Conservation (phyloP, 176 grass and related monocot species). For the Cenchrus americanus region DNA sequence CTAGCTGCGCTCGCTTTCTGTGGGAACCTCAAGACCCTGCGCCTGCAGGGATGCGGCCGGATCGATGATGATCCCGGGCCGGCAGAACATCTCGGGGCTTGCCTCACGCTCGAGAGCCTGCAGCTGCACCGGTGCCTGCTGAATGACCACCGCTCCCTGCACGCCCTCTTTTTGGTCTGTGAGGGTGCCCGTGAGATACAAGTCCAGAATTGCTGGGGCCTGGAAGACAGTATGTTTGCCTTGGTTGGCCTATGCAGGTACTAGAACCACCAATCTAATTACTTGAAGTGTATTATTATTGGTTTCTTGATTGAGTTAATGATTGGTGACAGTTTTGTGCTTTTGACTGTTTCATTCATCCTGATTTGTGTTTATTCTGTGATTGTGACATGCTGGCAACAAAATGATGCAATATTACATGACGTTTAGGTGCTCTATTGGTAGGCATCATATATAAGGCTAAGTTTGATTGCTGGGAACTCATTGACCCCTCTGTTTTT, state of each 20-base stretch:
- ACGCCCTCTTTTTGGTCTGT: slow-evolving; percentile 86
- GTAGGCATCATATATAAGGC: not conserved
- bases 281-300: slow-evolving; percentile 1
- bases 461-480: slow-evolving; percentile 7
- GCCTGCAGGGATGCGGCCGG: slow-evolving; percentile 65
- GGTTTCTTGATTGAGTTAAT: slow-evolving; percentile 39
- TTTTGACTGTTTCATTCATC: slow-evolving; percentile 44
- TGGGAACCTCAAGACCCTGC: slow-evolving; percentile 84
- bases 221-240: slow-evolving; percentile 84
- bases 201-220: slow-evolving; percentile 91
- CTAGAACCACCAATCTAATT: slow-evolving; percentile 27
- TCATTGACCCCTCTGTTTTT: slow-evolving; percentile 24
- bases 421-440: not conserved
- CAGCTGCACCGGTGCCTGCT: slow-evolving; percentile 85
- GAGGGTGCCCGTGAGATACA: slow-evolving; percentile 73
- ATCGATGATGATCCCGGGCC: slow-evolving; percentile 84
- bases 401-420: slow-evolving; percentile 19
- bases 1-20: slow-evolving; percentile 79
- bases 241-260: slow-evolving; percentile 81
- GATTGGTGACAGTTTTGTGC: slow-evolving; percentile 35
- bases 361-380: slow-evolving; percentile 22
- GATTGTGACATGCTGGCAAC: slow-evolving; percentile 35
- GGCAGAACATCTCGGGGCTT: slow-evolving; percentile 77
- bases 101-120: slow-evolving; percentile 79
- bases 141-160: slow-evolving; percentile 57